Conservation (phyloP, 305 asterid species). For the Fraxinus baroniana region DNA sequence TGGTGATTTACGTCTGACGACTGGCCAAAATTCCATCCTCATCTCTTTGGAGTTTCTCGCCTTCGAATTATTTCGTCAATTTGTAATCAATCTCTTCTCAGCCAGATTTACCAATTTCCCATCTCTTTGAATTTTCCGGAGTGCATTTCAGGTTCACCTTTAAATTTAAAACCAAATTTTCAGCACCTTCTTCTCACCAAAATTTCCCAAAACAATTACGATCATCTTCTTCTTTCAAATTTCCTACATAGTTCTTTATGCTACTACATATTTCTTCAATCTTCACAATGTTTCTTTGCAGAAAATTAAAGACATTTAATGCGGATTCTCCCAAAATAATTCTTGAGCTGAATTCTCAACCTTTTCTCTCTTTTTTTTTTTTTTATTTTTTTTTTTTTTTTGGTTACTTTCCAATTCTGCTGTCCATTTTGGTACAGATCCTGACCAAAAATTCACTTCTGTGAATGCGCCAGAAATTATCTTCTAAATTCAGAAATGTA, state of each 20-base stretch:
- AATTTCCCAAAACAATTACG: background rate
- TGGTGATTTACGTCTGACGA: background rate
- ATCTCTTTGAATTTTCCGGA: background rate
- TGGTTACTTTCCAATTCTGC: background rate
- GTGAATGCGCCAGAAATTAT: background rate
- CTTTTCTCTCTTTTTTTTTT: too few species aligned
- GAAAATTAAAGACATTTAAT: background rate
- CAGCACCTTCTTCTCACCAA: background rate
- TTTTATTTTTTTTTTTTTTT: background rate
- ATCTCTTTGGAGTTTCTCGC: background rate
- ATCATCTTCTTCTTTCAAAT: background rate
- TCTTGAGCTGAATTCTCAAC: background rate
- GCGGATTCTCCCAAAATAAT: background rate
- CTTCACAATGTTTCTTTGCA: background rate
- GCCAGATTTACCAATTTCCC: background rate
- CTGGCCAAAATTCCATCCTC: background rate
- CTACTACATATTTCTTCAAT: background rate
- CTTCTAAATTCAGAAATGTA: background rate
- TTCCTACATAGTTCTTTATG: background rate
- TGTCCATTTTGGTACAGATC: background rate
- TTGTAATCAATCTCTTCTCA: slow-evolving; percentile 19
- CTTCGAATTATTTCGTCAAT: slow-evolving; percentile 24
- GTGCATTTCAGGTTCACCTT: background rate
- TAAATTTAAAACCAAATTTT: background rate
- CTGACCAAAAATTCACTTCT: background rate